phyloP scores from a whole-genome alignment of 2,329 filamentous ascomycete species.

The Aspergillus thermomutatus region DNA sequence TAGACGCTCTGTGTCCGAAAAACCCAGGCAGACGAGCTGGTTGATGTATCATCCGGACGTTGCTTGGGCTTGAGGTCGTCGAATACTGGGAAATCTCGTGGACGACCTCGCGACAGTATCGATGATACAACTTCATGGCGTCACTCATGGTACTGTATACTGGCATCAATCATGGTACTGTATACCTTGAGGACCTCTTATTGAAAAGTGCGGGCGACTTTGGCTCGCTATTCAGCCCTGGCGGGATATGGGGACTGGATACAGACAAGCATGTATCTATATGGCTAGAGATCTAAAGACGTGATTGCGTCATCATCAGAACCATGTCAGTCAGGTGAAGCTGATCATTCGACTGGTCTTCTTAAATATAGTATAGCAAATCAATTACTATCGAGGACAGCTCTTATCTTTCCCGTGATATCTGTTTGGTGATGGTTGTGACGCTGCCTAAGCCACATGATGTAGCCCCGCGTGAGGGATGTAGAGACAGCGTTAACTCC shows the following conservation, averaged over 20 bases:
- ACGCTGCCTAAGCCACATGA: slow-evolving; percentile 17
- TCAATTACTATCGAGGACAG: not conserved
- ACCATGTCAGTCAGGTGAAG: not conserved
- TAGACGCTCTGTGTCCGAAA: not conserved
- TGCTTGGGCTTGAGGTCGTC: not conserved
- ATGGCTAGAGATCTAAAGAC: not conserved
- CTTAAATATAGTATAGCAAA: not conserved
- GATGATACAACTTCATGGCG: not conserved
- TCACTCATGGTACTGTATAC: not conserved
- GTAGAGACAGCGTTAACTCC: not conserved
- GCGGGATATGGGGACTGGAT: not conserved
- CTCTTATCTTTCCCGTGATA: not conserved
- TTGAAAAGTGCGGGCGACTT: not conserved
- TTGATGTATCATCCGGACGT: not conserved
- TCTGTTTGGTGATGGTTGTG: slow-evolving; percentile 1
- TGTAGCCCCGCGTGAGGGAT: slow-evolving; percentile 12
- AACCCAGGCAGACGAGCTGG: not conserved
- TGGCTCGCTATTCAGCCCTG: not conserved
- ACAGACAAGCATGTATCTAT: no score
- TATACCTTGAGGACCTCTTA: not conserved
- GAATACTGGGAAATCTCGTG: not conserved
- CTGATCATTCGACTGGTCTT: not conserved
- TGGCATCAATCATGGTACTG: not conserved
- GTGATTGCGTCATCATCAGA: not conserved
- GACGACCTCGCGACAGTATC: not conserved